Evolutionary conservation across 2,329 filamentous ascomycete species (phyloP).

Genomic region (Meredithiella fracta): DNA sequence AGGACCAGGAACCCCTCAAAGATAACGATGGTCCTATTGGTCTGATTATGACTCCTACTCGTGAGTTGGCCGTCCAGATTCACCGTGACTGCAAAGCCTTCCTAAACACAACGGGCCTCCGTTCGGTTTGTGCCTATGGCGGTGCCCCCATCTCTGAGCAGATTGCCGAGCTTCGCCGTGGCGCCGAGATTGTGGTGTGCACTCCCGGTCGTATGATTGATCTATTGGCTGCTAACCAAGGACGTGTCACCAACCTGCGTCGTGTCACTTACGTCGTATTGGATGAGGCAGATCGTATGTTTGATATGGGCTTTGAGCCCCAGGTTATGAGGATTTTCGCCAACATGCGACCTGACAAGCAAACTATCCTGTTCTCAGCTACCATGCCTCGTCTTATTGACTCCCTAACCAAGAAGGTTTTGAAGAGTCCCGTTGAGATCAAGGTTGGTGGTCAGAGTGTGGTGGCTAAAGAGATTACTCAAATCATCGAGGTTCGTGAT

Average conservation of each 20-base stretch:
- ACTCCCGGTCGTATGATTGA: conserved; percentile 94
- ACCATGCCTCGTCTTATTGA: conserved; percentile 94
- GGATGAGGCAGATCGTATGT: conserved; percentile 97
- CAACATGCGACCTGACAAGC: conserved; percentile 79
- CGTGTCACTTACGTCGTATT: conserved; percentile 88
- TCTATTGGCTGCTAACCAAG: conserved; percentile 78
- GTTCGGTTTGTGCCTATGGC: conserved; percentile 83
- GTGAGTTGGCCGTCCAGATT: conserved; percentile 87
- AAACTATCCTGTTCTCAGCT: conserved; percentile 90
- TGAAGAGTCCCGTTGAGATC: conserved; percentile 77
- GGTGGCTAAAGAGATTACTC: conserved; percentile 82
- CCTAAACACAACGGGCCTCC: conserved; percentile 67
- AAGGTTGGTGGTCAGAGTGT: conserved; percentile 76
- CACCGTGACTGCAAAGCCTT: conserved; percentile 91
- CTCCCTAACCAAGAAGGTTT: conserved; percentile 70
- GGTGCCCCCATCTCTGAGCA: conserved; percentile 94
- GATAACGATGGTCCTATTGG: conserved; percentile 76
- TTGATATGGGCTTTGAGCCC: conserved; percentile 98
- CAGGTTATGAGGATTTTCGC: conserved; percentile 94
- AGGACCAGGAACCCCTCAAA: conserved; percentile 71
- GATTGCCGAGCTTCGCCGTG: conserved; percentile 89
- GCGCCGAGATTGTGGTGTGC: conserved; percentile 86
- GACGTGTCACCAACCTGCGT: conserved; percentile 79
- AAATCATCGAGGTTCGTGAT: conserved; percentile 74
- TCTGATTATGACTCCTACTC: conserved; percentile 82